These are phyloP conservation scores for Trichosporon sp. DNA, from an alignment of 1,284 basidiomycete species.

Conservation along the genomic window DNA sequence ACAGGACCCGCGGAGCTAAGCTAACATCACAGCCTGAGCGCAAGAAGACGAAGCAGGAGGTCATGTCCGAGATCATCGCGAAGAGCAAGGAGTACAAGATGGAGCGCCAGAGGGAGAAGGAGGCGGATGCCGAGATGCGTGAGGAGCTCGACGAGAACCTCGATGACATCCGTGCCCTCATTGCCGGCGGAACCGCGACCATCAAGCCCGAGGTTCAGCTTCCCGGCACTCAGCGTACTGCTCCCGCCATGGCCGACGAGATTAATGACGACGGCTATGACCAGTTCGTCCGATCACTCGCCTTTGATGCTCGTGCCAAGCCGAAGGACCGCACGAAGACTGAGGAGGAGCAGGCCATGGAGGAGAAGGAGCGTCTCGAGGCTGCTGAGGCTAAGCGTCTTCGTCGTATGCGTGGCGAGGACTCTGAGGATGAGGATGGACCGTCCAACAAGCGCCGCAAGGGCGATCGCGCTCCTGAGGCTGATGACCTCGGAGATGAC, in stretches of 20 bases:
- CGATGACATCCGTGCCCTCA: slow-evolving; percentile 74
- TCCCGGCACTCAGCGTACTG: slow-evolving; percentile 59
- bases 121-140: slow-evolving; percentile 82
- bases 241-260: slow-evolving; percentile 39
- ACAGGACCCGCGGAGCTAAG: background rate
- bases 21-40: slow-evolving; percentile 51
- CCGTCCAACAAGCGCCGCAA: slow-evolving; percentile 44
- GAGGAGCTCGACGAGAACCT: slow-evolving; percentile 88
- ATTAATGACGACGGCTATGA: slow-evolving; percentile 69
- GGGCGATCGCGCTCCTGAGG: slow-evolving; percentile 45
- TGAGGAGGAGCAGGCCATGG: slow-evolving; percentile 87
- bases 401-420: slow-evolving; percentile 83
- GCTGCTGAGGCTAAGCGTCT: slow-evolving; percentile 79
- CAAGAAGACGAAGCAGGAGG: slow-evolving; percentile 90
- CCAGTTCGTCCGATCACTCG: slow-evolving; percentile 85
- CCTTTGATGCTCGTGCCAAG: slow-evolving; percentile 89
- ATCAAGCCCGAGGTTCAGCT: slow-evolving; percentile 44
- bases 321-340: slow-evolving; percentile 96
- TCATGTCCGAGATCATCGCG: slow-evolving; percentile 97
- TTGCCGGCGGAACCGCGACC: slow-evolving; percentile 64
- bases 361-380: slow-evolving; percentile 84
- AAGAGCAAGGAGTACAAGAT: slow-evolving; percentile 97
- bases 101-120: slow-evolving; percentile 76
- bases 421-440: slow-evolving; percentile 64
- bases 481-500: slow-evolving; percentile 92